Percentiles rank a stretch among this genome's conserved stretches.
These are phyloP conservation scores for Oryza meridionalis DNA, from an alignment of 176 grass and related monocot species.

Conservation along the genomic window DNA sequence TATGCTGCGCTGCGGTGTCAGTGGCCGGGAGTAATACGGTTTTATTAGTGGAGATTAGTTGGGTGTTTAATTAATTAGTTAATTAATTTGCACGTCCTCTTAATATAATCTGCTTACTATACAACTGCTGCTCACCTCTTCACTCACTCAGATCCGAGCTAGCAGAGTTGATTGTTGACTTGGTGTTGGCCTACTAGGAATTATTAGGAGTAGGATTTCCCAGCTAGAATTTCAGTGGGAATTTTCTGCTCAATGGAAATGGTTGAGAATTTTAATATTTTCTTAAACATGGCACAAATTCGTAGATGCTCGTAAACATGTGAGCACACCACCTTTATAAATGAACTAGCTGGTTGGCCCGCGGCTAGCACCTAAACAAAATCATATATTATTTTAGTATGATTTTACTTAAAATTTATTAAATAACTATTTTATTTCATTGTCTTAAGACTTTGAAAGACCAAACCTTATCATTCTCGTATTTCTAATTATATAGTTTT, in stretches of 20 bases:
- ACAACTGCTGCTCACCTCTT: background rate
- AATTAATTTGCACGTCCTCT: background rate
- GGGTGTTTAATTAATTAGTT: background rate
- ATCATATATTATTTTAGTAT: too few species aligned
- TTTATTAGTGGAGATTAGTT: background rate
- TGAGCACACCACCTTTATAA: too few species aligned
- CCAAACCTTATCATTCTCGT: too few species aligned
- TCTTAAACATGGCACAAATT: too few species aligned
- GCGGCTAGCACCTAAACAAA: too few species aligned
- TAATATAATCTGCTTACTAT: background rate
- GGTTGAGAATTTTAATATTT: background rate
- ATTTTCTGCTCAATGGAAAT: background rate
- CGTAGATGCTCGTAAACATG: too few species aligned
- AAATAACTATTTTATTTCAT: too few species aligned
- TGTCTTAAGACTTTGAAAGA: too few species aligned
- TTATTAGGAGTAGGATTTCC: background rate
- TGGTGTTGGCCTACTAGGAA: background rate
- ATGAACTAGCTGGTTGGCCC: too few species aligned
- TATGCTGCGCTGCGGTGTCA: constrained; percentile 14
- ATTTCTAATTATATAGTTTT: too few species aligned
- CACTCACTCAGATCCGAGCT: constrained; percentile 23
- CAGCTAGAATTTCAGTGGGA: background rate
- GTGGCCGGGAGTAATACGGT: background rate
- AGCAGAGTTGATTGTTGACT: constrained; percentile 33
- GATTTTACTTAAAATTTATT: too few species aligned